phyloP scores from a whole-genome alignment of 192 early-diverging fungal species.

The Chytriomyces sp. region DNA sequence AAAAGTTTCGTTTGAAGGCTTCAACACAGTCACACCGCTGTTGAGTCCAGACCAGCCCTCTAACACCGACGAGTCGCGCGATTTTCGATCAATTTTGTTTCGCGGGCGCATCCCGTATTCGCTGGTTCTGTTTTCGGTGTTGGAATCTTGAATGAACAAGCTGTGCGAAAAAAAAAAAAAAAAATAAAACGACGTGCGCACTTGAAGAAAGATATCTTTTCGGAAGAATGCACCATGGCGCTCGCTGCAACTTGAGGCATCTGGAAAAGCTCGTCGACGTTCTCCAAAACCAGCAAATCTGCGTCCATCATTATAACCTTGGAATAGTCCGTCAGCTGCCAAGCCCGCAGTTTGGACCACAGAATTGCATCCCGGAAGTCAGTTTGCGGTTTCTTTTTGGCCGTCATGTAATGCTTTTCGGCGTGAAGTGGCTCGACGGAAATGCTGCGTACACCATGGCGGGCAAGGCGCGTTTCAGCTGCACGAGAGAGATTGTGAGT shows the following conservation, averaged over 20 bases:
- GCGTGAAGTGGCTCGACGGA: constrained; percentile 4
- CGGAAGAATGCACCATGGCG: constrained; percentile 11
- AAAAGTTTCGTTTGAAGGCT: constrained; percentile 39
- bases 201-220: constrained; percentile 37
- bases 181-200: not conserved
- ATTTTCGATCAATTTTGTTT: constrained; percentile 20
- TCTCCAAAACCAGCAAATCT: constrained; percentile 34
- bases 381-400: constrained; percentile 3
- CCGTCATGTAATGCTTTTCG: not conserved
- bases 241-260: constrained; percentile 29
- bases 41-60: constrained; percentile 39
- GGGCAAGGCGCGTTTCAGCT: not conserved
- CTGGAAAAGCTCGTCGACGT: constrained; percentile 34
- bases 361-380: constrained; percentile 21
- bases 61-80: constrained; percentile 9
- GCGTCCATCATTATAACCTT: constrained; percentile 35
- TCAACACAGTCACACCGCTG: constrained; percentile 41
- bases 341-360: constrained; percentile 36
- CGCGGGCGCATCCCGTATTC: constrained; percentile 24
- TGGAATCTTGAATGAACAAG: not conserved
- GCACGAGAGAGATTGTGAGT: constrained; percentile 10
- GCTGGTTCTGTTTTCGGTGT: not conserved
- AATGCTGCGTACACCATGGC: not conserved
- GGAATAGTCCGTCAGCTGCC: constrained; percentile 26
- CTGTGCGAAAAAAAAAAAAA: not conserved